Evolutionary conservation across 2,329 filamentous ascomycete genomes (phyloP).

Genomic region (Arthrobotrys sinensis): DNA sequence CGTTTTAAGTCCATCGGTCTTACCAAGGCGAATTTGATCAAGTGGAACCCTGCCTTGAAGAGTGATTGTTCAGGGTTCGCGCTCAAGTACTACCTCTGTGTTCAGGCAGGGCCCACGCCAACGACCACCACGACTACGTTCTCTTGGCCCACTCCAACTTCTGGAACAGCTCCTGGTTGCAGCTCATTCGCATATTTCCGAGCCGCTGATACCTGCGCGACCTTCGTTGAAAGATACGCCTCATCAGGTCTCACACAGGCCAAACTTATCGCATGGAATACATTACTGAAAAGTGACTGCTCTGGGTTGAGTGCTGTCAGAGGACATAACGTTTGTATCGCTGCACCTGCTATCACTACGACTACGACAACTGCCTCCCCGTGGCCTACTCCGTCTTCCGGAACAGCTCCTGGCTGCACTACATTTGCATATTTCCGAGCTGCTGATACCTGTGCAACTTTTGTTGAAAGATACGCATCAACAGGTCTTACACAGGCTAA

Average conservation of each 20-base stretch:
- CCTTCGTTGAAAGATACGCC: slow-evolving; percentile 20
- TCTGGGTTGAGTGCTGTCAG: slow-evolving; percentile 12
- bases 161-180: slow-evolving; percentile 19
- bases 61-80: slow-evolving; percentile 24
- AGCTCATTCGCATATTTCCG: slow-evolving; percentile 3
- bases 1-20: slow-evolving; percentile 23
- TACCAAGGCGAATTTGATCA: slow-evolving; percentile 32
- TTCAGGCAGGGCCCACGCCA: background rate
- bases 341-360: background rate
- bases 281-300: slow-evolving; percentile 23
- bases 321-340: slow-evolving; percentile 12
- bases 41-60: slow-evolving; percentile 41
- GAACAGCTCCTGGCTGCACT: slow-evolving; percentile 16
- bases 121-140: slow-evolving; percentile 21
- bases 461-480: slow-evolving; percentile 29
- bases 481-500: slow-evolving; percentile 10
- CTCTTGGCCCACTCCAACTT: slow-evolving; percentile 9
- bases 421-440: background rate
- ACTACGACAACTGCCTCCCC: slow-evolving; percentile 1
- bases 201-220: slow-evolving; percentile 22
- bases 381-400: slow-evolving; percentile 10
- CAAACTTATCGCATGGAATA: slow-evolving; percentile 37
- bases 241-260: slow-evolving; percentile 8
- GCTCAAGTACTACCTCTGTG: slow-evolving; percentile 28
- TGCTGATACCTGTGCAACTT: slow-evolving; percentile 25